Conservation (phyloP, 129 eudicot species). For the Ambrosia trifida region DNA sequence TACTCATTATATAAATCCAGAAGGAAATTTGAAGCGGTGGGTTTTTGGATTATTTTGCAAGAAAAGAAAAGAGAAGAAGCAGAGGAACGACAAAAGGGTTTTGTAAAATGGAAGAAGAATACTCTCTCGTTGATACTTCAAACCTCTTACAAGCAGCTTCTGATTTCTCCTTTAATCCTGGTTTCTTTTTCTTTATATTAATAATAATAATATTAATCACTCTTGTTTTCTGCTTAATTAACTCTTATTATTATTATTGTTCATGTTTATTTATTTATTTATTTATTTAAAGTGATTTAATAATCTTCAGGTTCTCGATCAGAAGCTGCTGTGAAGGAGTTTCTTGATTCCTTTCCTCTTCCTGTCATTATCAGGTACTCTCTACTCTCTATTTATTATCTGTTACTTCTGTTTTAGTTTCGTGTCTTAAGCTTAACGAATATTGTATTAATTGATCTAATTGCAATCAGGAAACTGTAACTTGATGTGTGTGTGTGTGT, state of each 20-base stretch:
- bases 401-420: neutral
- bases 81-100: neutral
- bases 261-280: neutral
- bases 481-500: neutral
- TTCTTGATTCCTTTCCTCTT: slow-evolving; percentile 80
- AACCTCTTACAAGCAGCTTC: slow-evolving; percentile 71
- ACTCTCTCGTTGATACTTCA: slow-evolving; percentile 55
- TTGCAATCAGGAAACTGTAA: neutral
- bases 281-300: neutral
- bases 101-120: slow-evolving; percentile 65
- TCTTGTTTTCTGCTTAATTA: neutral
- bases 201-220: neutral
- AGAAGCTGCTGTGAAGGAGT: slow-evolving; percentile 69
- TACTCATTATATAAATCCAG: neutral
- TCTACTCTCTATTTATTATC: neutral
- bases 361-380: slow-evolving; percentile 66
- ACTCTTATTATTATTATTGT: neutral
- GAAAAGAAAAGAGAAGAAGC: neutral
- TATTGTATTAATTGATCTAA: neutral
- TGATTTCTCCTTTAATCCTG: slow-evolving; percentile 77
- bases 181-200: slow-evolving; percentile 22
- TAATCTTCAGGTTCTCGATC: slow-evolving; percentile 59
- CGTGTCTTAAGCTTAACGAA: neutral
- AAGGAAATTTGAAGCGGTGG: slow-evolving; percentile 32
- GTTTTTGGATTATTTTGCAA: slow-evolving; percentile 36